phyloP scores from a whole-genome alignment of 352 stramenopile species.

The Pythium biforme region DNA sequence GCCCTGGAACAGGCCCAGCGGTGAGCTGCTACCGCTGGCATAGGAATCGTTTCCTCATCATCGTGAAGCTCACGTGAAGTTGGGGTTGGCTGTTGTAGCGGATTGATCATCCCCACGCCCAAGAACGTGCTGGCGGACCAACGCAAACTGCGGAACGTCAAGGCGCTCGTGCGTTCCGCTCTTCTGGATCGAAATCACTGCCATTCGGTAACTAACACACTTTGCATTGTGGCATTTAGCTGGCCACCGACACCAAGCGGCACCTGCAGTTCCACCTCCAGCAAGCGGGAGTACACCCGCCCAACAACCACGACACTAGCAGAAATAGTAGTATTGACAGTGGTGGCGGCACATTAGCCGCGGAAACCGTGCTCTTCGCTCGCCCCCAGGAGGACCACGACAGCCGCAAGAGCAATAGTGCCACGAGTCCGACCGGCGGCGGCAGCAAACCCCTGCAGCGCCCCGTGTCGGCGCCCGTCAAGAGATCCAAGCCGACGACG shows the following conservation, averaged over 20 bases:
- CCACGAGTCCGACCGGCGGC: too few species aligned
- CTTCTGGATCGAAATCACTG: too few species aligned
- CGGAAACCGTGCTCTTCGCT: slow-evolving; percentile 7
- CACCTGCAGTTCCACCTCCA: slow-evolving; percentile 33
- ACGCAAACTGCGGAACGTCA: slow-evolving; percentile 65
- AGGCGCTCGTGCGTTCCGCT: slow-evolving; percentile 46
- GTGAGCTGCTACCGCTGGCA: slow-evolving; percentile 9
- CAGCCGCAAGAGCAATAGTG: neutral
- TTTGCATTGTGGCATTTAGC: slow-evolving; percentile 19
- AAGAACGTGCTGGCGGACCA: slow-evolving; percentile 79
- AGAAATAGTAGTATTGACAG: neutral
- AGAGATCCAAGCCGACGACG: slow-evolving; percentile 43
- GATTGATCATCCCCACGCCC: slow-evolving; percentile 26
- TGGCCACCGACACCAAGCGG: slow-evolving; percentile 40
- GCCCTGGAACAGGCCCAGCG: slow-evolving; percentile 27
- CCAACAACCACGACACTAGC: neutral
- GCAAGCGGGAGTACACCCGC: neutral
- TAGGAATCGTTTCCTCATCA: neutral
- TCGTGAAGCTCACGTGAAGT: neutral
- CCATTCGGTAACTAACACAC: too few species aligned
- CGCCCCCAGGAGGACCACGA: slow-evolving; percentile 3
- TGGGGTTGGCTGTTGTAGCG: slow-evolving; percentile 5
- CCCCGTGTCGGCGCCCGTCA: slow-evolving; percentile 71
- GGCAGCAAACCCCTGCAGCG: slow-evolving; percentile 19
- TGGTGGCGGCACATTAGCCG: neutral